These are phyloP conservation scores for Mycocentrospora acerina DNA, from an alignment of 2,329 filamentous ascomycete genomes.

Conservation along the genomic window DNA sequence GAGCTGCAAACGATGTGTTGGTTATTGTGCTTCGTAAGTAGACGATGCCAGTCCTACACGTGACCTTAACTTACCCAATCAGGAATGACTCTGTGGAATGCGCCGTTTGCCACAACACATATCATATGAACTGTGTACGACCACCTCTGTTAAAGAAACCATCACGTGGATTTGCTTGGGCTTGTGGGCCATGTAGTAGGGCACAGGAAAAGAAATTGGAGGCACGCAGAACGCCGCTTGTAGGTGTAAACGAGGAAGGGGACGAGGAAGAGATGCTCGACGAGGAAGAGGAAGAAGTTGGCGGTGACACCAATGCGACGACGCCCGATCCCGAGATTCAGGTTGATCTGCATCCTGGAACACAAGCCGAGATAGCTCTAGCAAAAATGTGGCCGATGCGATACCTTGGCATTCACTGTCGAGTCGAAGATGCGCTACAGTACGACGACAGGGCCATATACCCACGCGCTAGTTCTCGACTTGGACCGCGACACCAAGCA, in stretches of 20 bases:
- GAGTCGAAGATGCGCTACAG: constrained; percentile 91
- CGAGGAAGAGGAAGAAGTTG: constrained; percentile 69
- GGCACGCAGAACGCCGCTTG: constrained; percentile 79
- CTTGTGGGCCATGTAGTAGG: constrained; percentile 91
- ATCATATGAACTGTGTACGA: constrained; percentile 97
- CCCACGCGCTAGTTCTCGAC: constrained; percentile 86
- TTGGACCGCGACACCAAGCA: constrained; percentile 90
- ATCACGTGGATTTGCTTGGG: constrained; percentile 96
- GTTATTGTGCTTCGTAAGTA: constrained; percentile 86
- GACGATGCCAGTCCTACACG: background rate
- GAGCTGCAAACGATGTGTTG: constrained; percentile 86
- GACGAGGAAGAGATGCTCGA: constrained; percentile 66
- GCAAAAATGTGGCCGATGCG: constrained; percentile 95
- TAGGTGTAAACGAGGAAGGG: constrained; percentile 55
- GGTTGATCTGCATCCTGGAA: constrained; percentile 63
- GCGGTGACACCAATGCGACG: constrained; percentile 63
- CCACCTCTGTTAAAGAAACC: constrained; percentile 93
- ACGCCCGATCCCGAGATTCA: constrained; percentile 52
- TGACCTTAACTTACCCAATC: constrained; percentile 18
- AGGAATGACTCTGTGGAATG: constrained; percentile 96
- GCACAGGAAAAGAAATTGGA: constrained; percentile 93
- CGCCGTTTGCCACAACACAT: constrained; percentile 90
- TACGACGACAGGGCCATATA: constrained; percentile 95
- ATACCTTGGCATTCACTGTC: constrained; percentile 93
- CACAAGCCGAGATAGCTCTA: constrained; percentile 85